A percentile compares a stretch with the other conserved stretches of the same genome.
phyloP scores from a whole-genome alignment of 257 asterid genomes.

The Nicotiana undulata region DNA sequence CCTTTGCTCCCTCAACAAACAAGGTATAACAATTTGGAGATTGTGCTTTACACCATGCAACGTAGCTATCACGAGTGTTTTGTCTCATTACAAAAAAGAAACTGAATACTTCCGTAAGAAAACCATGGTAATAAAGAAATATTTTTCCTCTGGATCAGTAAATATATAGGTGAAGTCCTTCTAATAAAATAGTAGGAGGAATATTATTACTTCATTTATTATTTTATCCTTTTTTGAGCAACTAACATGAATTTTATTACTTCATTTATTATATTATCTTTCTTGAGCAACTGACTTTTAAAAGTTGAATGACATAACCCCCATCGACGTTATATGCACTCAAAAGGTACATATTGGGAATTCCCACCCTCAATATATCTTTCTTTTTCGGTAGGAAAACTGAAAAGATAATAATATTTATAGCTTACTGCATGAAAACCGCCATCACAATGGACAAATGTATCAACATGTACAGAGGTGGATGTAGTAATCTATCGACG shows the following conservation, averaged over 20 bases:
- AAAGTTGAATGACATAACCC: too few species aligned
- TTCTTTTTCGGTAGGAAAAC: background rate
- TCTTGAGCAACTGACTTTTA: too few species aligned
- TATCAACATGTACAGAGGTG: background rate
- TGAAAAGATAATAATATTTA: background rate
- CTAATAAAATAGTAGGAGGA: background rate
- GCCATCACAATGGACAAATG: background rate
- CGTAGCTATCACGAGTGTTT: background rate
- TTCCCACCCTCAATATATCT: background rate
- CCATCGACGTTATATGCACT: too few species aligned
- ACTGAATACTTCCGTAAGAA: background rate
- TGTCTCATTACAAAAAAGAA: background rate
- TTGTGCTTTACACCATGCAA: background rate
- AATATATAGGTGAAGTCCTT: background rate
- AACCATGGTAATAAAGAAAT: background rate
- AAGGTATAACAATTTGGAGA: background rate
- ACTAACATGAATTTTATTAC: background rate
- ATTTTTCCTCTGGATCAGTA: background rate
- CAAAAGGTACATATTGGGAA: too few species aligned
- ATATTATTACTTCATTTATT: background rate
- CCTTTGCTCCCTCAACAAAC: background rate
- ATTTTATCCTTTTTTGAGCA: background rate
- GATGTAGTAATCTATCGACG: too few species aligned
- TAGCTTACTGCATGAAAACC: background rate
- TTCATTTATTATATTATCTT: too few species aligned